Evolutionary conservation across 495 filamentous ascomycete genomes (phyloP), one percentile per base, ranked within the genome.

Genomic region (Hypoxylon cercidicola): DNA sequence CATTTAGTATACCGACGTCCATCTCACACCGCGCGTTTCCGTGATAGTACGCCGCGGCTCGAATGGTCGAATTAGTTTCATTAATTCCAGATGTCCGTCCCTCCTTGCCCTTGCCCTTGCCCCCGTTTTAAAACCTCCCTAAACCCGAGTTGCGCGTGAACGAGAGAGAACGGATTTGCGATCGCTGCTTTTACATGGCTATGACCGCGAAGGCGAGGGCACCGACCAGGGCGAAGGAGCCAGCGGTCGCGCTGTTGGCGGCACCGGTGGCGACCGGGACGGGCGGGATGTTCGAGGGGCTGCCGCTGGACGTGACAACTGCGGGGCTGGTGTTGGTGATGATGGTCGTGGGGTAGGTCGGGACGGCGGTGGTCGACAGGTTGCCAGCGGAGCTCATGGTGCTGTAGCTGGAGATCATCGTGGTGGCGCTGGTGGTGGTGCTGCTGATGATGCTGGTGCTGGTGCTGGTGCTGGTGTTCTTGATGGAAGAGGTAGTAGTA

Each of bases 171-270:
- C 23, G 41, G 30, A n/a, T n/a, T 9, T 21, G 25, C 37, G 39
- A 35, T 10, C 5, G 11, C 3, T 58, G 5, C 44, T 30, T 80
- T 81, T 28, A 81, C 50, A 83, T 55, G 49, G 76, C 77, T 41
- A 82, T 49, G 40, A 75, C 46, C 34, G 78, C 79, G 60, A 78
- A 68, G 55, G 74, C 72, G 20, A 83, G 64, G 62, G 75, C 75
- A 37, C 76, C 77, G 59, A 81, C 15, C 9, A 79, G 56, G 20
- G 78, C 74, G 23, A 79, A 20, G 7, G 74, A 72, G 61, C 74
- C 74, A 25, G 76, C 77, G 21, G 60, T 73, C n/a, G 64, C 40
- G 47, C 62, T 45, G 15, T 58, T 59, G 49, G 76, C 79, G 52
- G 65, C 75, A 44, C 49, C 70, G 43, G 77, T 77, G 21, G 62